Conservation (phyloP, 805 yeast genomes). For the Candida qinlingensis region DNA sequence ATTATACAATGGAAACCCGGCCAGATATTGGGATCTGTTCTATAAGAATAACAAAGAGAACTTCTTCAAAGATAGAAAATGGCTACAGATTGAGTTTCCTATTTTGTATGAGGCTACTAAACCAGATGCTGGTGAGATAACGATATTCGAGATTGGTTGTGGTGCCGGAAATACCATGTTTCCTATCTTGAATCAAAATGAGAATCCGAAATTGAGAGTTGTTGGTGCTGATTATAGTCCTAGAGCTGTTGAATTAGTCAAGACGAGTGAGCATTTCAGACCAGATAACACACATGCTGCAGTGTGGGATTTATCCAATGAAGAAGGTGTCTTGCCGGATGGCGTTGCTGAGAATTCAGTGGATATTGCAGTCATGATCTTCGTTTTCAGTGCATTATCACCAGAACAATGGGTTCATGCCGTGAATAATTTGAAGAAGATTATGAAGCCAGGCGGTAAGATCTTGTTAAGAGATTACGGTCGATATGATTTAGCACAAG, state of each 20-base stretch:
- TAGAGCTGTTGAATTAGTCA: conserved; percentile 84
- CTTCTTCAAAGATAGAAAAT: conserved; percentile 93
- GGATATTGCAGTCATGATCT: conserved; percentile 91
- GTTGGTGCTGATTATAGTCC: conserved; percentile 88
- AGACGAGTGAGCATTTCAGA: conserved; percentile 53
- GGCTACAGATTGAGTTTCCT: conserved; percentile 95
- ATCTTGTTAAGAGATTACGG: conserved; percentile 92
- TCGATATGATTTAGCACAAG: conserved; percentile 91
- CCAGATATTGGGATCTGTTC: conserved; percentile 91
- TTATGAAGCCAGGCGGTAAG: conserved; percentile 90
- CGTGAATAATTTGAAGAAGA: conserved; percentile 56
- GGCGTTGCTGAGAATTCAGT: conserved; percentile 76
- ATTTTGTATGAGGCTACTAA: conserved; percentile 72
- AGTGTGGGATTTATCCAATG: conserved; percentile 93
- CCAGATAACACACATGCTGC: conserved; percentile 67
- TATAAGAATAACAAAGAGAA: conserved; percentile 87
- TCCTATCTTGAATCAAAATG: conserved; percentile 79
- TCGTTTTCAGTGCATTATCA: conserved; percentile 86
- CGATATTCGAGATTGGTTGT: conserved; percentile 90
- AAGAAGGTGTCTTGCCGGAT: conserved; percentile 71
- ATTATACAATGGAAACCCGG: conserved; percentile 78
- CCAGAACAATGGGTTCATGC: conserved; percentile 92
- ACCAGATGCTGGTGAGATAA: conserved; percentile 60
- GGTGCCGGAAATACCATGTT: conserved; percentile 98
- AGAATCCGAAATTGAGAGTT: conserved; percentile 68